Evolutionary conservation across 2,329 filamentous ascomycete species (phyloP).

Genomic region (Cylindrodendrum hubeiense): DNA sequence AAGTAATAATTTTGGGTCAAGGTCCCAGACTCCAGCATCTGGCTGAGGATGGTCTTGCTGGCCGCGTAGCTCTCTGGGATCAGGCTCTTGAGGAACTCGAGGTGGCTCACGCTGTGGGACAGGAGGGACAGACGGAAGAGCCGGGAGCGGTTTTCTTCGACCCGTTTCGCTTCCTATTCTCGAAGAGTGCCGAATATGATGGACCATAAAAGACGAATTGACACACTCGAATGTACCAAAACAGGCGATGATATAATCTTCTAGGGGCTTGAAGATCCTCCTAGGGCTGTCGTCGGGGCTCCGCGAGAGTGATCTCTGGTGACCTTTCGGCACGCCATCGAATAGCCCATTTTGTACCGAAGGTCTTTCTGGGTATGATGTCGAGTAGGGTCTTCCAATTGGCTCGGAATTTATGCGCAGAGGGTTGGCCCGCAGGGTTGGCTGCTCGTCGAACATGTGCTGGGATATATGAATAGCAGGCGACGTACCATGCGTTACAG

Average conservation of each 20-base stretch:
- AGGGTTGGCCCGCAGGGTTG: conserved; percentile 51
- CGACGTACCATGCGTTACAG: conserved; percentile 18
- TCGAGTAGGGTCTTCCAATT: conserved; percentile 56
- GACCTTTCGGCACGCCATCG: conserved; percentile 29
- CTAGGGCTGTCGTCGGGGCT: conserved; percentile 56
- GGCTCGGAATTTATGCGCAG: conserved; percentile 36
- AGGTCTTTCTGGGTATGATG: conserved; percentile 58
- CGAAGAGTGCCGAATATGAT: conserved; percentile 50
- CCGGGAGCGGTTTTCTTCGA: conserved; percentile 42
- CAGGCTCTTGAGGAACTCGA: conserved; percentile 38
- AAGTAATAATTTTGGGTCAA: conserved; percentile 81
- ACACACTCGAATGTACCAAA: conserved; percentile 78
- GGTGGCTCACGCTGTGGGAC: conserved; percentile 50
- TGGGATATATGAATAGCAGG: conserved; percentile 39
- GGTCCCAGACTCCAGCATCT: conserved; percentile 55
- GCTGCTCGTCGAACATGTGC: conserved; percentile 54
- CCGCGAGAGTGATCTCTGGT: conserved; percentile 33
- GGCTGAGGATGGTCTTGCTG: conserved; percentile 30
- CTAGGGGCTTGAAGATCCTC: conserved; percentile 79
- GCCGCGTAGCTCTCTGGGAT: conserved; percentile 46
- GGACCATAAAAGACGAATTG: conserved; percentile 80
- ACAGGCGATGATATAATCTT: conserved; percentile 79
- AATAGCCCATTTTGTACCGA: conserved; percentile 33
- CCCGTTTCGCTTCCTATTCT: conserved; percentile 40
- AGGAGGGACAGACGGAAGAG: conserved; percentile 31